Evolutionary conservation across 148 eudicot species (phyloP), one percentile per base, ranked within the genome.

Genomic region (Euryodendron excelsum): DNA sequence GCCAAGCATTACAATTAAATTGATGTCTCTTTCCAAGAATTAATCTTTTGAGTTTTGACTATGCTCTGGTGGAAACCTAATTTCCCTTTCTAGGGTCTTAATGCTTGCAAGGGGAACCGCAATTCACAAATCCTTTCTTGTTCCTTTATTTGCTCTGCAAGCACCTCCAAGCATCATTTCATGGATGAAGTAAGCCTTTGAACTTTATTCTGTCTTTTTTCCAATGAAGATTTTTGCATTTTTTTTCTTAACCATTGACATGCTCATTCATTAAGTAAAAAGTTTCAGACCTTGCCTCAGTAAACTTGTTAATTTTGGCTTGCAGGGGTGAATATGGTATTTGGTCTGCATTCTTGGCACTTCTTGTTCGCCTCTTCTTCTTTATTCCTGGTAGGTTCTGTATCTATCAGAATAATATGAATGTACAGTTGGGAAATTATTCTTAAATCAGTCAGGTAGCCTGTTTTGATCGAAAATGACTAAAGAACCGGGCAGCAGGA

Each of bases 241-340:
- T 73, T 63, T 78, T 64, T 33, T 63, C 11, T 0, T 50, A 36
- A 20, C 36, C 65, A 64, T 44, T 18, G 3, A 12, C 20, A 14
- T 74, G 65, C 44, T 28, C 3, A 11, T 53, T n/a, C 7, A 34
- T 58, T 47, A 17, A 60, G 73, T n/a, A 34, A n/a, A 61, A 64
- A 44, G 23, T 41, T 33, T 23, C 27, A 17, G 23, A 58, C 33
- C 34, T 53, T 82, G 67, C 56, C 62, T 74, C 61, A 33, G 39
- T 36, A 34, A 65, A 15, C 80, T 68, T 39, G 34, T 65, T 50
- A 70, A 65, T 60, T 30, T 62, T 74, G 44, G 21, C 56, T 62
- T 82, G 59, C 89, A 92, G 98, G 91, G 98, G 98, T 75, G 96
- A 93, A 61, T 95, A 93, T 86, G 98, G 98, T 71, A 84, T 88